Conservation (phyloP, 2,329 filamentous ascomycete species). For the Cercospora citrullina region DNA sequence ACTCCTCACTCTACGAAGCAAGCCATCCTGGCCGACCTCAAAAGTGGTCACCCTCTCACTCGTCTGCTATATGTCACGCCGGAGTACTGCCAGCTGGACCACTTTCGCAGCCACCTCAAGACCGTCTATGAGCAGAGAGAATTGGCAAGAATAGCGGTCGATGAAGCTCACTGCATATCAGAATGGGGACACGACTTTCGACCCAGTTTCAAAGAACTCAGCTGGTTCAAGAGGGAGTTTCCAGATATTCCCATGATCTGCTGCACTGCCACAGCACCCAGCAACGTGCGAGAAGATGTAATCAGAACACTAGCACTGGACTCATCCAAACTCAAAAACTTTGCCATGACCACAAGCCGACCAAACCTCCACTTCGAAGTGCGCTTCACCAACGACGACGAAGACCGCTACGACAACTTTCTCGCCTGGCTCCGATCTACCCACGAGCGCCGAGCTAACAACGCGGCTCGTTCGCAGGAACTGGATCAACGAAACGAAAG, state of each 20-base stretch:
- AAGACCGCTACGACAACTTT: conserved; percentile 74
- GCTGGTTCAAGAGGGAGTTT: conserved; percentile 80
- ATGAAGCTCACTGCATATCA: conserved; percentile 95
- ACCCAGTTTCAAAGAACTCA: conserved; percentile 83
- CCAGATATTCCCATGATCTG: conserved; percentile 89
- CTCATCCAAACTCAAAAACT: conserved; percentile 64
- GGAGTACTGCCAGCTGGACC: conserved; percentile 75
- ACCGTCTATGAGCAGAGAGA: conserved; percentile 77
- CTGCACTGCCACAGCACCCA: conserved; percentile 86
- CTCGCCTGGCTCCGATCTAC: conserved; percentile 73
- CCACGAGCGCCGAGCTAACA: conserved; percentile 65
- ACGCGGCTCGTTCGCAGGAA: conserved; percentile 58
- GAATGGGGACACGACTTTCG: conserved; percentile 99
- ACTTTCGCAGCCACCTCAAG: conserved; percentile 72
- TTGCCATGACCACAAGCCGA: conserved; percentile 79
- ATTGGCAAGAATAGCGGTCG: conserved; percentile 83
- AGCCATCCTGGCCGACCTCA: conserved; percentile 74
- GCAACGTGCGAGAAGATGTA: conserved; percentile 77
- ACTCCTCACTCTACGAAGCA: conserved; percentile 66
- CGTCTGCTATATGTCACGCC: conserved; percentile 91
- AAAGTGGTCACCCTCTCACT: conserved; percentile 80
- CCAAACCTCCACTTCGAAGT: conserved; percentile 91
- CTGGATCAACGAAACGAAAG: conserved; percentile 55
- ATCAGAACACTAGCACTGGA: conserved; percentile 72
- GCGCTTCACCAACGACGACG: conserved; percentile 74